Evolutionary conservation across 78 protist genomes (phyloP).

Genomic region (Dictyostelium purpureum): DNA sequence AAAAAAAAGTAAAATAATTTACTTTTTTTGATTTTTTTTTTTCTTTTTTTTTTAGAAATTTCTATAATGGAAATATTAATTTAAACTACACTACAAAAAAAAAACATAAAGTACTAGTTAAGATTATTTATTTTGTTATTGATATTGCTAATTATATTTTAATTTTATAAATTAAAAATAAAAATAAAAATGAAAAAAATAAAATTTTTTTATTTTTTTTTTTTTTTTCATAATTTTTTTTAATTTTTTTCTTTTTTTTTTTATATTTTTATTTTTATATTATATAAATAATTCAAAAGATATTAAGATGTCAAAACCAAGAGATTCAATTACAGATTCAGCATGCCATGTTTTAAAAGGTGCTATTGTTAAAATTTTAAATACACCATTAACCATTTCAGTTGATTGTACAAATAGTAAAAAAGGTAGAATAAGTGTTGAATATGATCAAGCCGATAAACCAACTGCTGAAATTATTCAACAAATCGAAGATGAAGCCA

Average conservation of each 20-base stretch:
- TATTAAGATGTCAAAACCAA: neutral
- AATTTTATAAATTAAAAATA: too few relatives aligned
- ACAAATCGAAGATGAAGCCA: slow-evolving; percentile 50
- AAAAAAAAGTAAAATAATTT: neutral
- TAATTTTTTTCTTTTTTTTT: neutral
- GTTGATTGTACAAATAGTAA: slow-evolving; percentile 55
- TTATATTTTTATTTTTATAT: neutral
- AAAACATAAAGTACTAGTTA: too few relatives aligned
- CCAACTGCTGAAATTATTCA: slow-evolving; percentile 27
- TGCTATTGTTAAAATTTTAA: slow-evolving; percentile 48
- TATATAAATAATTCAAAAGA: neutral
- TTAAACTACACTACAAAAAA: too few relatives aligned
- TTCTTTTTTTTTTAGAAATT: neutral
- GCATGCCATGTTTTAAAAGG: slow-evolving; percentile 76
- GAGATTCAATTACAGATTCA: slow-evolving; percentile 71
- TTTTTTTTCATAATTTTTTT: neutral
- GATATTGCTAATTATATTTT: neutral
- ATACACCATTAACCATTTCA: slow-evolving; percentile 47
- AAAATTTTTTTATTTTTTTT: neutral
- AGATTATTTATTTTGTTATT: neutral
- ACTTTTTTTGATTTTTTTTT: neutral
- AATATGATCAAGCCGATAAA: slow-evolving; percentile 23
- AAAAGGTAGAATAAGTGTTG: slow-evolving; percentile 60
- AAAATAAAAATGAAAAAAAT: neutral
- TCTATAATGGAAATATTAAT: too few relatives aligned